Base-by-base conservation (phyloP, 345 rosid genomes). In the Lagerstroemia speciosa region DNA sequence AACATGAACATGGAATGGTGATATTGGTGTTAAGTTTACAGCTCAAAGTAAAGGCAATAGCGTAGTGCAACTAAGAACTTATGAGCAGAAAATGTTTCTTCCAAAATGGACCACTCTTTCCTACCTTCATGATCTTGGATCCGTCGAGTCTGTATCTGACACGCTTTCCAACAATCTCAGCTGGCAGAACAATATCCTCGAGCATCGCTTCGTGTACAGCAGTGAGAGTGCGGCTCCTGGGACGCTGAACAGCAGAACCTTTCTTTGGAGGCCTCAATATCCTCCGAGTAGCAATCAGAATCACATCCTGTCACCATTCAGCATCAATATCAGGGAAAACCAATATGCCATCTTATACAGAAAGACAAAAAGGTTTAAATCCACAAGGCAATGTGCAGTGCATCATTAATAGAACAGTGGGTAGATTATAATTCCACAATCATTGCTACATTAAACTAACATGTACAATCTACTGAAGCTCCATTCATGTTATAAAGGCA, bases 121-220 rank as follows among this genome's bases (percentile, higher is more conserved):
- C 22, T 62, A 90, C 96, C 92, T 90, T 90, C 87, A 84, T 88
- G 68, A 87, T 83, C 80, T 90, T 93, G 65, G 96, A 75, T 27
- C 98, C 97, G 53, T 93, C 98, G 50, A 90, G 63, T 67, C 92
- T 72, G 71, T 88, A 88, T 83, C 90, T 87, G 24, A 71, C 73
- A 0, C 93, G 90, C 79, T 90, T 90, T 60, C 97, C 98, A 26
- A 90, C 93, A 83, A 90, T 93, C 83, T 93, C 97, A 27, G 98
- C 97, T 14, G 97, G 97, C 64, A 84, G 67, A 20, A 90, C 98
- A 67, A 93, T 72, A 74, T 92, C 98, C 78, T 89, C 98, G 3
- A 93, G 83, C 82, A 87, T 87, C 24, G 93, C 91, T 73, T 91
- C 93, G 55, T 89, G 92, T 34, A 89, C 97, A 30, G 91, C 26